phyloP scores from a whole-genome alignment of 371 early-diverging fungal genomes.

The Lichtheimia ornata region DNA sequence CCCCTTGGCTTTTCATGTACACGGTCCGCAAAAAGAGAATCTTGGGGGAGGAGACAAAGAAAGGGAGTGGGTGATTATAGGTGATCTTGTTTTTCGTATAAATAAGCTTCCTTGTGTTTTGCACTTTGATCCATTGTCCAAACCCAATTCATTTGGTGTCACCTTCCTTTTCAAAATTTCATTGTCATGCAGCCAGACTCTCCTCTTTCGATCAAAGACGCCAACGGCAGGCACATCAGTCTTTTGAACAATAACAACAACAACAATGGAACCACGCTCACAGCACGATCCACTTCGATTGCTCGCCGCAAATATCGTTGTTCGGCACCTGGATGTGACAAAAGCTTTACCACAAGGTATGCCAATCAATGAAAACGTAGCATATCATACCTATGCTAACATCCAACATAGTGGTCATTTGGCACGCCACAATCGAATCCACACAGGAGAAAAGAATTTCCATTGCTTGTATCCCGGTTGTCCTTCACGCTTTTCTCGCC shows the following conservation, averaged over 20 bases:
- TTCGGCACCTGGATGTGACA: slow-evolving; percentile 56
- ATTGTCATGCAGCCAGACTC: background rate
- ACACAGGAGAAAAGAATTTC: slow-evolving; percentile 90
- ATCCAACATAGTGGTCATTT: slow-evolving; percentile 67
- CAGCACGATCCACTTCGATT: slow-evolving; percentile 16
- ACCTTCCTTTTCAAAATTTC: no score
- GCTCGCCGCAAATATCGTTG: slow-evolving; percentile 60
- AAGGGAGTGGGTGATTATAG: no score
- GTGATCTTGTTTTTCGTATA: no score
- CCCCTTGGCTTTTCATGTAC: no score
- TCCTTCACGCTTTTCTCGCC: slow-evolving; percentile 78
- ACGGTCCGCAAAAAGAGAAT: no score
- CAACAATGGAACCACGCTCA: slow-evolving; percentile 2
- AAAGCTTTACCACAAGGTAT: slow-evolving; percentile 66
- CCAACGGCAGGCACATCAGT: slow-evolving; percentile 25
- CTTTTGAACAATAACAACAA: slow-evolving; percentile 27
- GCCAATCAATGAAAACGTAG: background rate
- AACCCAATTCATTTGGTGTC: no score
- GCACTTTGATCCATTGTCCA: no score
- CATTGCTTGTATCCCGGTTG: slow-evolving; percentile 76
- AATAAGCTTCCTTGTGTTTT: no score
- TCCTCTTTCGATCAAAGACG: slow-evolving; percentile 18
- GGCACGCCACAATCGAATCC: slow-evolving; percentile 85
- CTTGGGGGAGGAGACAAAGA: no score
- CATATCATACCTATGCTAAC: background rate